Evolutionary conservation across 495 filamentous ascomycete genomes (phyloP), one percentile per base, ranked within the genome.

Genomic region (Neurospora sp.): DNA sequence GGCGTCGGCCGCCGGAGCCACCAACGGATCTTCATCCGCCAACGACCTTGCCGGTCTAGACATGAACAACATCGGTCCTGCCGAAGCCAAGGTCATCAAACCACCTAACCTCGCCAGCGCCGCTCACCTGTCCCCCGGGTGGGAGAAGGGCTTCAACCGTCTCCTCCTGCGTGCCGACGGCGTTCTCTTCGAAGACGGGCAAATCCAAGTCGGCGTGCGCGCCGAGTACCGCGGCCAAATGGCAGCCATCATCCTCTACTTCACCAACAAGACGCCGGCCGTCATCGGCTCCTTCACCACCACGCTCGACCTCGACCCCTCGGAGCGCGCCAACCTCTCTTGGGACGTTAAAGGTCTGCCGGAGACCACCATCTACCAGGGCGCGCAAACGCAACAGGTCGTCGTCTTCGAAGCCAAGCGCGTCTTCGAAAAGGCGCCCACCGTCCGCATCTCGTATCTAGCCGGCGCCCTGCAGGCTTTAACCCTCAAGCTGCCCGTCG

Each of bases 181-280:
- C 42, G 87, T 98, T 11, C 88, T 99, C 1, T 98, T 97, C 78
- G 94, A 98, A 82, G 96, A 99, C 78, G 90, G 89, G 0, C 96
- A 99, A 82, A 89, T 99, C 70, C 94, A 98, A 78, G 87, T 99
- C 44, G 96, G 96, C 40, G 82, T 98, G 69, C 92, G 96, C 7
- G 93, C 93, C 5, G 96, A 99, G 81, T 99, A 97, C 79, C 92
- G 96, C 72, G 92, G 88, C 20, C 92, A 97, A 76, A 91, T 97
- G 86, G 96, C 96, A 70, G 97, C 95, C 74, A 86, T 99, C 54
- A 98, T 98, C 77, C 84, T 98, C 70, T 98, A 98, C 82, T 95
- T 98, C 79, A 92, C 91, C 46, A 98, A 98, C 83, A 97, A 97
- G 81, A 93, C 93, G 3, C 89, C 93, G 0, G 90, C 90, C 71